phyloP scores from a whole-genome alignment of 331 rosid species.

The Ulmus americana region DNA sequence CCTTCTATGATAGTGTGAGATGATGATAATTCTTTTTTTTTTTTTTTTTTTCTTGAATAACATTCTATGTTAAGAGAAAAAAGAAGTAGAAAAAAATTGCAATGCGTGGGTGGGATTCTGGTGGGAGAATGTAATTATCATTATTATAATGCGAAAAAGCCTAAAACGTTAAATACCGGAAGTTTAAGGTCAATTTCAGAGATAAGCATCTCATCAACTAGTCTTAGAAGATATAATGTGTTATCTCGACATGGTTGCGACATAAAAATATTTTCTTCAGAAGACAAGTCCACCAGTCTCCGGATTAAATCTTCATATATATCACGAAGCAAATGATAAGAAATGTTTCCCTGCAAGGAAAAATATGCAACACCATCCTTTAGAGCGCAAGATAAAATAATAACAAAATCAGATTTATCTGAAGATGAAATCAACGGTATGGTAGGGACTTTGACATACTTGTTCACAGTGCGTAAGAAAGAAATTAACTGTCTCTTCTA shows the following conservation, averaged over 20 bases:
- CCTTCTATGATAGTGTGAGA: conserved; percentile 6
- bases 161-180: conserved; percentile 56
- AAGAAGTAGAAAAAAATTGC: too few species aligned
- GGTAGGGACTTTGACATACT: conserved; percentile 45
- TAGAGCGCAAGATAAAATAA: conserved; percentile 10
- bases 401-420: conserved; percentile 15
- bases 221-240: conserved; percentile 68
- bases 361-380: conserved; percentile 21
- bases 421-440: conserved; percentile 19
- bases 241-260: conserved; percentile 95
- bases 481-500: conserved; percentile 81
- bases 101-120: background rate
- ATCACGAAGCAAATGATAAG: conserved; percentile 66
- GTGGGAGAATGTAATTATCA: background rate
- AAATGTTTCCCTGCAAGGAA: conserved; percentile 49
- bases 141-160: conserved; percentile 9
- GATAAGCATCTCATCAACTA: conserved; percentile 83
- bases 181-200: conserved; percentile 71
- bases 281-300: conserved; percentile 64
- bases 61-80: too few species aligned
- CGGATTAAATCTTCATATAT: conserved; percentile 69
- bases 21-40: conserved; percentile 5
- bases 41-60: background rate
- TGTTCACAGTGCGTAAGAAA: conserved; percentile 54
- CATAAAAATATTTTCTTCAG: conserved; percentile 62